Evolutionary conservation across 1,284 basidiomycete genomes (phyloP), one percentile per base, ranked within the genome.

Genomic region (Cutaneotrichosporon spelunceum): DNA sequence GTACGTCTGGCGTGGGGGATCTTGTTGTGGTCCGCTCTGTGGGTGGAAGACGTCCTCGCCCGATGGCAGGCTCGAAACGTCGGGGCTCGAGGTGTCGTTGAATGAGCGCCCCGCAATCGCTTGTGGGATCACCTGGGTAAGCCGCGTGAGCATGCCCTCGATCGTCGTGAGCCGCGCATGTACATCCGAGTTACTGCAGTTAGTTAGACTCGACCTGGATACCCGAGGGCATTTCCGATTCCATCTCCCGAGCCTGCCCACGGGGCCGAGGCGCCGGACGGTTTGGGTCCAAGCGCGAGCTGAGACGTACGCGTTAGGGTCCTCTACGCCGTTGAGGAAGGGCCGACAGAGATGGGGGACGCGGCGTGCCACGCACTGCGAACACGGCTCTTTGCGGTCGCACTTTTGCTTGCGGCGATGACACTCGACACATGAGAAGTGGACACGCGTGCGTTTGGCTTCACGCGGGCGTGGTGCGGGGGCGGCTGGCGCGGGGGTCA

Each of bases 321-420:
- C 78, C 54, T 79, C 78, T 11, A 77, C 77, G n/a, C 79, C 79
- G 62, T 81, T 80, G 36, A 81, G 66, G 69, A 81, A 81, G 4
- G 78, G 78, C 48, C 79, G 65, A 52, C 79, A 81, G 3, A 81
- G 73, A 65, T 81, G 78, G 3, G 79, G 79, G 0, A 81, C 78
- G 33, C 77, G 70, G 19, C 79, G 69, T 0, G 78, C 77, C 2
- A 81, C 75, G 59, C 79, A 81, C 57, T 81, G 78, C 26, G 74
- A 75, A 60, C 79, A 80, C 3, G 79, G 79, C 63, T 79, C 76
- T 60, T 77, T 75, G 56, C 75, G 65, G 61, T 77, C 76, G 54
- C 76, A 78, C 64, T 78, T 78, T 62, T 79, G 78, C 62, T 78
- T 78, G 24, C 78, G 55, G n/a, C 78, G 66, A 58, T 80, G 77